Base-by-base conservation (phyloP, 1,139 yeast species). In the Yamadazyma dushanensis region DNA sequence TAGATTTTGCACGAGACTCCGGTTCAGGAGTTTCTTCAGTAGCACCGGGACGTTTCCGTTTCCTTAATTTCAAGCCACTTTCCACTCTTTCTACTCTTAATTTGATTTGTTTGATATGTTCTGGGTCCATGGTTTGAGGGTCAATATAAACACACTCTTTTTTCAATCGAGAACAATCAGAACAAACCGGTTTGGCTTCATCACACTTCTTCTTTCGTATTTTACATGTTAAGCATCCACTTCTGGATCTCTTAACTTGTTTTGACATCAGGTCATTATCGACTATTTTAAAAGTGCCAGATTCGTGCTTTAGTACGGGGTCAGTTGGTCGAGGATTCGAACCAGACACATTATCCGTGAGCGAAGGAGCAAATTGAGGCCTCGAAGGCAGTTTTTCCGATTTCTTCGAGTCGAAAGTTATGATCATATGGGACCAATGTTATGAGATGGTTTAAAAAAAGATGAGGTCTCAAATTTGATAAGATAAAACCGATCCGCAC, bases 181-280 rank as follows among this genome's bases (percentile, higher is more conserved):
- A 54, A 50, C 92, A 83, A 3, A 53, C 51, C 2, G 92, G 92
- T 38, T 67, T 68, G 1, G 54, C 54, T 52, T 83, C 92, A 50
- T 83, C 79, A 50, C 92, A 83, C 46, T 86, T 76, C 56, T 83
- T 83, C 66, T 83, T 83, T 27, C 92, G 61, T 31, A 73, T 69
- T 40, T 87, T 77, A 50, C 92, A 83, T 0, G 89, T 81, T 30
- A 81, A 58, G 53, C 92, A 83, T 0, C 92, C 92, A 45, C 66
- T 67, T 45, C 69, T 66, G 2, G 82, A 73, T 37, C 80, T 53
- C 41, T 25, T 25, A 3, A 18, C 16, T 11, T 15, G 27, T 11
- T 25, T 25, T 14, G 18, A 4, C 10, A 25, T 8, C n/a, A 18
- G 17, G n/a, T 25, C 27, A 6, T n/a, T 18, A 9, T 25, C 27